A percentile compares a stretch with the other conserved stretches of the same genome.
phyloP scores from a whole-genome alignment of 805 yeast genomes.

The Cyberlindnera mycetangii region DNA sequence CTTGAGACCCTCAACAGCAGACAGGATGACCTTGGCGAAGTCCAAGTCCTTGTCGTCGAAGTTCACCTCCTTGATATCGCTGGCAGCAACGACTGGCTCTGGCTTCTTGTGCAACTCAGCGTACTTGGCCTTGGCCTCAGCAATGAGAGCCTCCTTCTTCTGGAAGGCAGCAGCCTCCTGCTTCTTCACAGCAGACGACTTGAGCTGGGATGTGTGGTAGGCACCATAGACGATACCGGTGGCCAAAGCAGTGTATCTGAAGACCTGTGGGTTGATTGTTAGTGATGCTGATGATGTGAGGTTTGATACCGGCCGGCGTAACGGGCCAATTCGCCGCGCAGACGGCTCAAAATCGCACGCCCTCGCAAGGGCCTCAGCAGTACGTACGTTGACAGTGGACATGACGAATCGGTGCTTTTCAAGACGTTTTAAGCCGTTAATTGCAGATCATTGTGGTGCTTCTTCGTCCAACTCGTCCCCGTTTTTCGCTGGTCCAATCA shows the following conservation, averaged over 20 bases:
- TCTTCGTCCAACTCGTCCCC: constrained; percentile 2
- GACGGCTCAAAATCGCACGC: not conserved
- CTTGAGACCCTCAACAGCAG: constrained; percentile 56
- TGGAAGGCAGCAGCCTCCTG: constrained; percentile 58
- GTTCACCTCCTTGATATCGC: constrained; percentile 49
- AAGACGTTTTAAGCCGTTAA: not conserved
- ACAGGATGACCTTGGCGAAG: constrained; percentile 65
- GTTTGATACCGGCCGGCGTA: too few species aligned
- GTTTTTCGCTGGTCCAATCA: constrained; percentile 4
- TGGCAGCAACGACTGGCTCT: constrained; percentile 34
- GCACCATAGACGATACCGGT: constrained; percentile 90
- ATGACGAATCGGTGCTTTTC: constrained; percentile 23
- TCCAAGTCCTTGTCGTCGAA: constrained; percentile 91
- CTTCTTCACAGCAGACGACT: constrained; percentile 54
- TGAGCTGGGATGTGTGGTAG: constrained; percentile 71
- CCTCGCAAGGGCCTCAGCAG: not conserved
- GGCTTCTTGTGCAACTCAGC: constrained; percentile 58
- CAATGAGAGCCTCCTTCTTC: constrained; percentile 70
- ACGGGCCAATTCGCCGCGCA: not conserved
- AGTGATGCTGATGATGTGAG: constrained; percentile 6
- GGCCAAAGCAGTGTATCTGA: constrained; percentile 90
- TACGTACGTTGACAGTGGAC: constrained; percentile 50
- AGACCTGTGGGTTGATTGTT: constrained; percentile 45
- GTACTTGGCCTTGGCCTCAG: constrained; percentile 86
- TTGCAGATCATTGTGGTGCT: not conserved